Evolutionary conservation across 768 basidiomycete species (phyloP).

Genomic region (Daedaleopsis nitida): DNA sequence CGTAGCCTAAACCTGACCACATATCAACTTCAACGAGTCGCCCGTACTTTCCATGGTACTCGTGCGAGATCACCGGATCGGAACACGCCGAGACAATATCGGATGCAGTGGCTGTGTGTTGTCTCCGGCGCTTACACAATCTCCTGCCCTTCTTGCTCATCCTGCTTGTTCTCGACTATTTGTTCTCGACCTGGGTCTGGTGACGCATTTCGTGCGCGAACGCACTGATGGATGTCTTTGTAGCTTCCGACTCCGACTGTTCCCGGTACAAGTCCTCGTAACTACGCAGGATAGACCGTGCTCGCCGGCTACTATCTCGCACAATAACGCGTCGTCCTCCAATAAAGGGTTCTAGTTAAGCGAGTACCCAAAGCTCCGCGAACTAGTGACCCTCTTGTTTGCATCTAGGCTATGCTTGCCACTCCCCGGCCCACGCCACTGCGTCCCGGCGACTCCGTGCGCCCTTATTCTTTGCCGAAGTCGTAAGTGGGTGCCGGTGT

Average conservation of each 20-base stretch:
- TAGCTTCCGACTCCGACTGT: too few species aligned
- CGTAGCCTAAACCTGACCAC: too few species aligned
- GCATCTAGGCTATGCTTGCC: too few species aligned
- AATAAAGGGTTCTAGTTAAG: background rate
- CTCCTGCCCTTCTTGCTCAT: background rate
- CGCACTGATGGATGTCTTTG: too few species aligned
- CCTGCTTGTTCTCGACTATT: too few species aligned
- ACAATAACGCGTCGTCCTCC: background rate
- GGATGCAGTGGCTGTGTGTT: too few species aligned
- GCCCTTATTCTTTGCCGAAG: background rate
- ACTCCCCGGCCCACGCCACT: background rate
- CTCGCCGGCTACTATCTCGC: too few species aligned
- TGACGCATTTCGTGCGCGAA: too few species aligned
- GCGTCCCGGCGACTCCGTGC: background rate
- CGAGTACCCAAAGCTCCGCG: background rate
- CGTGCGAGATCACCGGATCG: too few species aligned
- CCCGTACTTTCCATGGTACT: conserved; percentile 3
- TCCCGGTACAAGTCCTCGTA: background rate
- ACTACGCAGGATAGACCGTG: background rate
- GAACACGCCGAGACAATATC: too few species aligned
- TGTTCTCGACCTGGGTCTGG: too few species aligned
- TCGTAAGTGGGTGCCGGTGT: background rate
- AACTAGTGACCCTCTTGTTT: background rate
- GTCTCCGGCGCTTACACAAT: background rate
- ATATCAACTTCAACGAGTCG: background rate